Evolutionary conservation across 2,329 filamentous ascomycete genomes (phyloP).

Genomic region (Chalaropsis ovoidea): DNA sequence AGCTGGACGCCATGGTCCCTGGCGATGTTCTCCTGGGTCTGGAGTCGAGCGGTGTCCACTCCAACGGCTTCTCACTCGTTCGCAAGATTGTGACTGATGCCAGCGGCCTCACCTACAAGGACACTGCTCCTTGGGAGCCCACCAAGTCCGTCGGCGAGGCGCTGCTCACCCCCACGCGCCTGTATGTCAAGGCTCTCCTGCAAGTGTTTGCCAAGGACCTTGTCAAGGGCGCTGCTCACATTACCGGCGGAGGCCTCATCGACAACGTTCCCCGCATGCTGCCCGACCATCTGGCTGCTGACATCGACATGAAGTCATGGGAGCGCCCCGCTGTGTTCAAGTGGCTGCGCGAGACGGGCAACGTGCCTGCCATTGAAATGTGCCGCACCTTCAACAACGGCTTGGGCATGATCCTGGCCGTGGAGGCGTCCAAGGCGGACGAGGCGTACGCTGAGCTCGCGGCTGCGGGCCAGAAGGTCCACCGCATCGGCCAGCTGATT

Average conservation of each 20-base stretch:
- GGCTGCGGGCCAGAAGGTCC: constrained; percentile 65
- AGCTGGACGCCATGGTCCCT: constrained; percentile 60
- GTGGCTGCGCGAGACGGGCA: constrained; percentile 70
- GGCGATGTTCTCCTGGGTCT: constrained; percentile 84
- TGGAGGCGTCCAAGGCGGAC: constrained; percentile 53
- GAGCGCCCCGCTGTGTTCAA: constrained; percentile 66
- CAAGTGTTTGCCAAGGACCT: constrained; percentile 51
- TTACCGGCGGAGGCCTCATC: constrained; percentile 83
- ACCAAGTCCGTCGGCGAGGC: constrained; percentile 57
- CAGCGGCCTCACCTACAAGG: constrained; percentile 59
- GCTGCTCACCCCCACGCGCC: constrained; percentile 79
- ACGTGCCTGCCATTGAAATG: constrained; percentile 69
- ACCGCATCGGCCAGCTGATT: constrained; percentile 61
- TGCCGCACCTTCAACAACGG: constrained; percentile 90
- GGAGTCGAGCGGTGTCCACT: constrained; percentile 78
- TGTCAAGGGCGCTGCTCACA: constrained; percentile 90
- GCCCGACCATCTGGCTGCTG: constrained; percentile 63
- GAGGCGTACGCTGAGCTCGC: constrained; percentile 52
- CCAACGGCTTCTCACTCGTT: constrained; percentile 95
- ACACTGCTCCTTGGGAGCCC: constrained; percentile 65
- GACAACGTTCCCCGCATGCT: constrained; percentile 96
- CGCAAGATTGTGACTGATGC: constrained; percentile 67
- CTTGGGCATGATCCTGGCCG: constrained; percentile 84
- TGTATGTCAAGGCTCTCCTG: constrained; percentile 80
- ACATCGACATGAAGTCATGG: constrained; percentile 71